Base-by-base conservation (phyloP, 2,329 filamentous ascomycete genomes). In the Cercospora sesami region DNA sequence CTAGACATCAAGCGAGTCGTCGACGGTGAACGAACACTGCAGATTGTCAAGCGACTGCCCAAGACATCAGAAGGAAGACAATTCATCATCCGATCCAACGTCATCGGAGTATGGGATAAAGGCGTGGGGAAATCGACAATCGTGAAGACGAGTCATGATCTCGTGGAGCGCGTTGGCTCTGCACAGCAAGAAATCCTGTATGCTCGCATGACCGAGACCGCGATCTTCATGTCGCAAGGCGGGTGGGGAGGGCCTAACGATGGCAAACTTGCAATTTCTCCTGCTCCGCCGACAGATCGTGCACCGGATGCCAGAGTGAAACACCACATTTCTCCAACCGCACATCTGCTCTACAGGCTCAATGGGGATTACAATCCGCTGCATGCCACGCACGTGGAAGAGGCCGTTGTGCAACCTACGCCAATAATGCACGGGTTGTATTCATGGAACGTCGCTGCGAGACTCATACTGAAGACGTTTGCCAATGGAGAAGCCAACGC, bases 351-450 rank as follows among this genome's bases (percentile, higher is more conserved):
- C 65, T 95, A 95, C 80, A 87, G 86, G 81, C 86, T 97, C 63
- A 96, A 96, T 75, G 93, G 93, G 72, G 93, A 97, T 83, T 97
- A 96, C 82, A 97, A 96, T 83, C 93, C 93, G 39, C 88, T 97
- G 39, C 93, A 97, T 78, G 92, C 92, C 4, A 91, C 91, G n/a
- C 92, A 92, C n/a, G 92, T 68, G 18, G 14, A 93, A 80, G 59
- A 62, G 23, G 93, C 92, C 69, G 93, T 70, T 96, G 93, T 55
- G 84, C 88, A 68, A 51, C 92, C 92, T 23, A 91, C 93, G 80
- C 91, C 92, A 74, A 97, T 97, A 80, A 91, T 96, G 79, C 93
- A 97, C 81, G 93, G 93, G 26, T 84, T 96, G 58, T 96, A 89
- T 82, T 91, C 88, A 74, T 96, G 91, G 90, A 97, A 97, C 45